A percentile compares a stretch with the other conserved stretches of the same genome.
phyloP scores from a whole-genome alignment of 768 basidiomycete species.

The Rhizopogon vinicolor region DNA sequence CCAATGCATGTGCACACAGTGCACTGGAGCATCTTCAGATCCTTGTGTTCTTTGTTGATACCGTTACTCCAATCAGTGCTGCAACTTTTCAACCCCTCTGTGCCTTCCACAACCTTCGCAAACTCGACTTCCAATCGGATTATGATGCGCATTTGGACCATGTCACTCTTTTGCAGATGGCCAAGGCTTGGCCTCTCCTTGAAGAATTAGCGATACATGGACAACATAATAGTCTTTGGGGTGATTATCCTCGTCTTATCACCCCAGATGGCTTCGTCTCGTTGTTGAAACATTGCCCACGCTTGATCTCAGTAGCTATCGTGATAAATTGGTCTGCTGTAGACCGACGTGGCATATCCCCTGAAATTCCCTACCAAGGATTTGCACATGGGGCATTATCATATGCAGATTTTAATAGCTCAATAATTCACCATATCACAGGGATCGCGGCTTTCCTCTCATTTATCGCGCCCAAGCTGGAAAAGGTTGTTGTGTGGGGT shows the following conservation, averaged over 20 bases:
- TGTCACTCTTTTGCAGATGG: not conserved
- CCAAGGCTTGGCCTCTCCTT: slow-evolving; percentile 2
- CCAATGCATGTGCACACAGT: not conserved
- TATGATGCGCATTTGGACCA: not conserved
- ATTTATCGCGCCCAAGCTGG: slow-evolving; percentile 22
- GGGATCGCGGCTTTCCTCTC: slow-evolving; percentile 19
- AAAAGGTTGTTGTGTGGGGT: slow-evolving; percentile 21
- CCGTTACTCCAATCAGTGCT: not conserved
- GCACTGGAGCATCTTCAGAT: not conserved
- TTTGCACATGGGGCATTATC: not conserved
- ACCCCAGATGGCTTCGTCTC: not conserved
- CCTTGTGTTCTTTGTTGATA: not conserved
- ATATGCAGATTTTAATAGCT: not conserved
- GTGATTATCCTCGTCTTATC: not conserved
- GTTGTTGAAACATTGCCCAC: not conserved
- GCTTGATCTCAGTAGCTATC: not conserved
- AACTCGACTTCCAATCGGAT: not conserved
- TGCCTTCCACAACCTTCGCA: not conserved
- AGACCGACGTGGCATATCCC: not conserved
- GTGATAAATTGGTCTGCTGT: not conserved
- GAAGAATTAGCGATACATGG: not conserved
- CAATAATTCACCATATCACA: not conserved
- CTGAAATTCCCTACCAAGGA: not conserved
- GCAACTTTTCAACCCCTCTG: not conserved
- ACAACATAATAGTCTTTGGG: too few relatives aligned